Conservation (phyloP, 768 basidiomycete genomes). For the Phanerochaete sordida region DNA sequence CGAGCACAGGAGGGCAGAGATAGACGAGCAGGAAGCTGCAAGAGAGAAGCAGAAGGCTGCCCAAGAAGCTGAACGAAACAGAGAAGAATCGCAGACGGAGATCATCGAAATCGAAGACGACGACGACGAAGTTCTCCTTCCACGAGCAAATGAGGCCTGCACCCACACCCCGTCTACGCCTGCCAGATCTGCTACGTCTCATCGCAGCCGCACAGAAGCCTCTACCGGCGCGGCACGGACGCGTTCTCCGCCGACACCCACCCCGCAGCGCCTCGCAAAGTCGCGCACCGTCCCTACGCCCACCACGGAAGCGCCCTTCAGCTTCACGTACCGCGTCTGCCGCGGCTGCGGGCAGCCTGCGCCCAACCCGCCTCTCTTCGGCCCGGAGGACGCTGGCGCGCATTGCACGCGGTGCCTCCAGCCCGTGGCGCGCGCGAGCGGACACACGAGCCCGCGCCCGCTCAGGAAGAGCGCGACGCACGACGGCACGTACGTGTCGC, state of each 20-base stretch:
- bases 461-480: background rate
- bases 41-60: background rate
- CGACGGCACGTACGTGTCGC: background rate
- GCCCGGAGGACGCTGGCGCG: background rate
- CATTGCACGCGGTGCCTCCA: background rate
- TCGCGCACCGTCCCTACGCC: background rate
- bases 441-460: background rate
- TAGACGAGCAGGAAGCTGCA: background rate
- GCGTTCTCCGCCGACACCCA: background rate
- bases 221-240: background rate
- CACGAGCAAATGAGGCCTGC: background rate
- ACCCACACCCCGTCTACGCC: background rate
- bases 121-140: background rate
- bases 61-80: no score
- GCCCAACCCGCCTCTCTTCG: background rate
- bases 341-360: background rate
- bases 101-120: no score
- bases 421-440: background rate
- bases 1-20: background rate
- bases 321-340: background rate
- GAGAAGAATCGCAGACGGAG: no score
- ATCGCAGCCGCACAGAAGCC: background rate
- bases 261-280: background rate
- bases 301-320: background rate
- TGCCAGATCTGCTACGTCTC: background rate